A percentile compares a stretch with the other conserved stretches of the same genome.
Conservation (phyloP, 169 alveolate species). For the Babesia ovis region DNA sequence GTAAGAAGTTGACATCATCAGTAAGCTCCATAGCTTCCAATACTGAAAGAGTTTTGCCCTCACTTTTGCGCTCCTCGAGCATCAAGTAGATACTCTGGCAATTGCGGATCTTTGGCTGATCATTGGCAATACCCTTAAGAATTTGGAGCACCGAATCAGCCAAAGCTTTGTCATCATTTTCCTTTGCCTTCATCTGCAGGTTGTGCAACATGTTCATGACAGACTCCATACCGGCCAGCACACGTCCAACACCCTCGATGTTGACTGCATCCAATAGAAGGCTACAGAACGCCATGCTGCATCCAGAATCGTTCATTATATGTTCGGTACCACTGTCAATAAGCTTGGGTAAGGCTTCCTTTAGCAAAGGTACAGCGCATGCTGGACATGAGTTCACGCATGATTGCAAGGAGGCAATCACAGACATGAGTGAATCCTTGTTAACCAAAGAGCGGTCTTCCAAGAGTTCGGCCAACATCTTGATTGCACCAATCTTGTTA, state of each 20-base stretch:
- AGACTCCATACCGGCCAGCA: conserved; percentile 57
- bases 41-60: conserved; percentile 41
- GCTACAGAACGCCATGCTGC: conserved; percentile 57
- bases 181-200: conserved; percentile 61
- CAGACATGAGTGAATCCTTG: conserved; percentile 43
- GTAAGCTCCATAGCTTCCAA: conserved; percentile 52
- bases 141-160: conserved; percentile 48
- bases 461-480: conserved; percentile 64
- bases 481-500: conserved; percentile 65
- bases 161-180: conserved; percentile 44
- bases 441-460: conserved; percentile 61
- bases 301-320: conserved; percentile 45
- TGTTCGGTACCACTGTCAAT: conserved; percentile 48
- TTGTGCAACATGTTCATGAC: conserved; percentile 57
- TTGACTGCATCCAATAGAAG: conserved; percentile 57
- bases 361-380: conserved; percentile 54
- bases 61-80: conserved; percentile 62
- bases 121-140: conserved; percentile 68
- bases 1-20: conserved; percentile 50
- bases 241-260: conserved; percentile 76
- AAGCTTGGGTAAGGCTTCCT: conserved; percentile 66
- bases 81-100: conserved; percentile 72
- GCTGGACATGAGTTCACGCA: conserved; percentile 59
- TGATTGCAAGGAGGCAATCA: conserved; percentile 50
- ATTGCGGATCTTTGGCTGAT: conserved; percentile 73